Percentiles rank a stretch among this genome's conserved stretches.
Conservation (phyloP, 257 asterid species). For the Jacaranda mimosifolia region DNA sequence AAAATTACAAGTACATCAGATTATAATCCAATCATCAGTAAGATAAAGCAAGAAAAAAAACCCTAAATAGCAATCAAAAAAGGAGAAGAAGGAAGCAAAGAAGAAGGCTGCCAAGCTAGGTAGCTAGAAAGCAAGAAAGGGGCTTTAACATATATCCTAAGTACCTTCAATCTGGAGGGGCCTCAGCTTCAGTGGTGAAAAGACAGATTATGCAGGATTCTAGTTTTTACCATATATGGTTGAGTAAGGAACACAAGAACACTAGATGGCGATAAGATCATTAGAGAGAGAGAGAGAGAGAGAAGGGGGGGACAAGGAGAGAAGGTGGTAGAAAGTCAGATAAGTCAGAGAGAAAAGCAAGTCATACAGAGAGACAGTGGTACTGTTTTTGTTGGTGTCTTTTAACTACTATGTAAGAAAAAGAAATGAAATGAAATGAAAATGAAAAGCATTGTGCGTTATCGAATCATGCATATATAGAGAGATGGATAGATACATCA, state of each 20-base stretch:
- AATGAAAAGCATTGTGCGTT: conserved; percentile 21
- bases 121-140: too few relatives aligned
- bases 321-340: conserved; percentile 64
- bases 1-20: background rate
- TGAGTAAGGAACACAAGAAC: conserved; percentile 40
- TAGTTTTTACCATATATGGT: conserved; percentile 67
- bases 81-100: background rate
- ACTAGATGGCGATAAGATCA: conserved; percentile 74
- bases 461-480: too few relatives aligned
- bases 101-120: too few relatives aligned
- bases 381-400: conserved; percentile 48
- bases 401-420: conserved; percentile 24
- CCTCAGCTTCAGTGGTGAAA: conserved; percentile 49
- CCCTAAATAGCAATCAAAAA: background rate
- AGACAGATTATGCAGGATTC: conserved; percentile 51
- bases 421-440: background rate
- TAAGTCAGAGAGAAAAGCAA: conserved; percentile 52
- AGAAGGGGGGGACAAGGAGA: conserved; percentile 44
- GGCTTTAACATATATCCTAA: background rate
- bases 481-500: too few relatives aligned
- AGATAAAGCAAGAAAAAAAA: background rate
- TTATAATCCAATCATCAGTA: conserved; percentile 1
- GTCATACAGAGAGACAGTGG: conserved; percentile 47
- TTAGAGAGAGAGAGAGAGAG: conserved; percentile 56
- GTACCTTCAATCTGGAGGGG: conserved; percentile 46